Percentiles rank a stretch among this genome's conserved stretches.
phyloP scores from a whole-genome alignment of 768 basidiomycete species.

The Amanita pseudoporphyria region DNA sequence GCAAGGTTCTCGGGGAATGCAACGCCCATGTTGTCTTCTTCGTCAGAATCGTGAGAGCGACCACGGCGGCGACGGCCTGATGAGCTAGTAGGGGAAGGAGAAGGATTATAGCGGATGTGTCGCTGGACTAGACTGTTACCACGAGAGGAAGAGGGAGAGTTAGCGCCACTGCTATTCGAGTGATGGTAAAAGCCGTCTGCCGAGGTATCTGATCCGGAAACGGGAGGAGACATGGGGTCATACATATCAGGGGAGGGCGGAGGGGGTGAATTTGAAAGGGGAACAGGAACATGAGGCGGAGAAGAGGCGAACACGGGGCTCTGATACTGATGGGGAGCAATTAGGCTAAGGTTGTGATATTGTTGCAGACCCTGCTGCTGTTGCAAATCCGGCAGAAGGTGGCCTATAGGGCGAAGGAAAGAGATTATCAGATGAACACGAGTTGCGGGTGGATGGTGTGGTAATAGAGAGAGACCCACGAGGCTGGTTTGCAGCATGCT shows the following conservation, averaged over 20 bases:
- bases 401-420: constrained; percentile 46
- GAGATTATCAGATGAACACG: constrained; percentile 64
- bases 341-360: constrained; percentile 55
- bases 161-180: constrained; percentile 69
- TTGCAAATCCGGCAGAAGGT: constrained; percentile 59
- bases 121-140: constrained; percentile 72
- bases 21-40: constrained; percentile 63
- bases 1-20: constrained; percentile 64
- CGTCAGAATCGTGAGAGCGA: constrained; percentile 71
- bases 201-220: constrained; percentile 86
- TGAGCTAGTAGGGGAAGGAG: constrained; percentile 72
- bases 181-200: constrained; percentile 74
- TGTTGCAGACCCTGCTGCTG: constrained; percentile 37
- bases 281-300: constrained; percentile 63
- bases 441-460: constrained; percentile 27
- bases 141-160: constrained; percentile 72
- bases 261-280: constrained; percentile 61
- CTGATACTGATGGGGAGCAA: constrained; percentile 58
- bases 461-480: constrained; percentile 52
- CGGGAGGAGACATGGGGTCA: constrained; percentile 76
- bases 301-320: constrained; percentile 48
- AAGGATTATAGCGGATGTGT: constrained; percentile 67
- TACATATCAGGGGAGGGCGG: constrained; percentile 73
- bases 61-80: constrained; percentile 58
- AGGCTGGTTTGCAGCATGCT: constrained; percentile 48